Evolutionary conservation across 2,329 filamentous ascomycete genomes (phyloP).

Genomic region (Tolypocladium sp.): DNA sequence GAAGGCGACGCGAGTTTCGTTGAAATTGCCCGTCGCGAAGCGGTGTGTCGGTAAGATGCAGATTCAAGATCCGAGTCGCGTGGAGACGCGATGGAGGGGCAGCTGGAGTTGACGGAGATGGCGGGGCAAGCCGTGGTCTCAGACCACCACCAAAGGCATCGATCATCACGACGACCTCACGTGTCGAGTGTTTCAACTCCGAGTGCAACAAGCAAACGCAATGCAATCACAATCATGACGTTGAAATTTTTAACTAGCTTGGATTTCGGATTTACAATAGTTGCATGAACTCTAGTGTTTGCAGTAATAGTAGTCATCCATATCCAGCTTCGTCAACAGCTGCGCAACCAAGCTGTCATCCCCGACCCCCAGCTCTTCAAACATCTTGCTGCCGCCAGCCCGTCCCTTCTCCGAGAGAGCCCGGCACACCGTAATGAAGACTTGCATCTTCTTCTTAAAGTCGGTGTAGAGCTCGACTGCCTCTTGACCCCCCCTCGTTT

Average conservation of each 20-base stretch:
- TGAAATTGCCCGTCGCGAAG: background rate
- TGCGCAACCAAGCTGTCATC: constrained; percentile 56
- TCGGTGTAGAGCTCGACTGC: constrained; percentile 45
- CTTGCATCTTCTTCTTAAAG: constrained; percentile 63
- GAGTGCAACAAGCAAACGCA: no score
- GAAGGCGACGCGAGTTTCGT: background rate
- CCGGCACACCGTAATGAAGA: constrained; percentile 66
- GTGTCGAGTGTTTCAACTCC: background rate
- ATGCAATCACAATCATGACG: no score
- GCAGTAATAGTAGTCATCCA: constrained; percentile 58
- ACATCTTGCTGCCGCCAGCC: constrained; percentile 19
- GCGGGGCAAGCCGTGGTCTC: background rate
- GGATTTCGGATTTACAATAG: no score
- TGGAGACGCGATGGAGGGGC: constrained; percentile 3
- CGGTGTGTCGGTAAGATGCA: background rate
- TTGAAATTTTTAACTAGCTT: no score
- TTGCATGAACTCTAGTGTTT: constrained; percentile 8
- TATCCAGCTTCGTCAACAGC: constrained; percentile 60
- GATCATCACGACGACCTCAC: background rate
- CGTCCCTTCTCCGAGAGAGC: constrained; percentile 56
- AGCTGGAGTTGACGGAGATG: background rate
- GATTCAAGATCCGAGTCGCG: background rate
- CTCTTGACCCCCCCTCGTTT: constrained; percentile 7
- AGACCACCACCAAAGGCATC: background rate
- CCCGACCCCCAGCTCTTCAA: constrained; percentile 22